These are phyloP conservation scores for Talaromyces sp. DNA, from an alignment of 2,329 filamentous ascomycete genomes.

Conservation along the genomic window DNA sequence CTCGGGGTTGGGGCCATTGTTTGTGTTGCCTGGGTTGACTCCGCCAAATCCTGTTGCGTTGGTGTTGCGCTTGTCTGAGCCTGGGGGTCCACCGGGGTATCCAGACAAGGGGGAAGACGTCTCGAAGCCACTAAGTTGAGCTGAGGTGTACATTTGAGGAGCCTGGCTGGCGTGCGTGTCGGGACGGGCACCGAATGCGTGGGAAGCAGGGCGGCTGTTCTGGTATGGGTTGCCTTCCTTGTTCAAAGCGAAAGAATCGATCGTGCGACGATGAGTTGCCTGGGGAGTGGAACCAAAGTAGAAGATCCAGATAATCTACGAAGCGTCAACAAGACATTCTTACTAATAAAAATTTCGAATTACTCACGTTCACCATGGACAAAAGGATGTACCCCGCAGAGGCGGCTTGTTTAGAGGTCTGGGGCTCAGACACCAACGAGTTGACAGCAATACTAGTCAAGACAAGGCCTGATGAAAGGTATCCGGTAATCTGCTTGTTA, in stretches of 20 bases:
- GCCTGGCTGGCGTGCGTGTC: slow-evolving; percentile 72
- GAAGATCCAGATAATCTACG: slow-evolving; percentile 97
- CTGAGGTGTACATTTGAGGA: slow-evolving; percentile 96
- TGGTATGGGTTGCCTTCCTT: slow-evolving; percentile 66
- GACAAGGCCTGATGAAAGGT: slow-evolving; percentile 74
- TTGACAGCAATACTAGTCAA: slow-evolving; percentile 84
- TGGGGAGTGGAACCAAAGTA: slow-evolving; percentile 94
- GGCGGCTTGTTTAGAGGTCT: slow-evolving; percentile 69
- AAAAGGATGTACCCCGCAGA: slow-evolving; percentile 90
- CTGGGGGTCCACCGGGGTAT: slow-evolving; percentile 53
- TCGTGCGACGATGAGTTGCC: slow-evolving; percentile 77
- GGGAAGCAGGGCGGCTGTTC: slow-evolving; percentile 65
- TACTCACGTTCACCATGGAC: slow-evolving; percentile 81
- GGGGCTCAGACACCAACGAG: slow-evolving; percentile 69
- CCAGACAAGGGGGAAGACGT: slow-evolving; percentile 80
- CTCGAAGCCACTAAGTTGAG: slow-evolving; percentile 91
- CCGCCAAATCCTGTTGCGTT: slow-evolving; percentile 38
- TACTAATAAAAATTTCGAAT: background rate
- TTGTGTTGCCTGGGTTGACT: slow-evolving; percentile 18
- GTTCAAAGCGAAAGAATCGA: slow-evolving; percentile 90
- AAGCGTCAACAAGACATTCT: slow-evolving; percentile 1
- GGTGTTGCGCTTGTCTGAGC: slow-evolving; percentile 56
- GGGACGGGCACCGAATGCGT: slow-evolving; percentile 66
- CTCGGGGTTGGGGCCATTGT: slow-evolving; percentile 21
- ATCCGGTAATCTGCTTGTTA: slow-evolving; percentile 65